Base-by-base conservation (phyloP, 495 filamentous ascomycete species). In the Aspergillus avenaceus region DNA sequence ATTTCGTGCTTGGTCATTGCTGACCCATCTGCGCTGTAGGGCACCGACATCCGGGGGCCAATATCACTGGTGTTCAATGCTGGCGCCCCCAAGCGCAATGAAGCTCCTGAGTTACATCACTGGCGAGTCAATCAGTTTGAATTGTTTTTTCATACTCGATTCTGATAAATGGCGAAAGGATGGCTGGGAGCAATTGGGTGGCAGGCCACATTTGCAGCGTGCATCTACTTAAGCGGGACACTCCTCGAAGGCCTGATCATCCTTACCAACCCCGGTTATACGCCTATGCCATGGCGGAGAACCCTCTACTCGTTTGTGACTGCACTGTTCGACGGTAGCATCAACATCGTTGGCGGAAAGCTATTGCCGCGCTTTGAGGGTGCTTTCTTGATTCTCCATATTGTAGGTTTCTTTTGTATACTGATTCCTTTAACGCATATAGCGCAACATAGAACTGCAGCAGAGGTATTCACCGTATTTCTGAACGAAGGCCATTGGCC, bases 1-100 rank as follows among this genome's bases (percentile, higher is more conserved):
- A 8, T 6, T 29, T 13, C 21, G 5, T 2, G 3, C 7, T n/a
- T 7, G 8, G 14, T 36, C 1, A 13, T 11, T 13, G 13, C 22
- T 8, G 7, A n/a, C 4, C 4, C 19, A n/a, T n/a, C 4, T 12
- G 29, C 12, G 4, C 13, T 14, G 26, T 19, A 73, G 70, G 74
- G 75, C 75, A 31, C 76, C 76, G 1, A 79, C 73, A 1, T 68
- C 67, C 4, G 74, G 72, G 6, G 76, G 77, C 1, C 77, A 80
- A 49, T 80, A 80, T 42, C 75, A 79, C 49, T 80, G 77, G 77
- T 67, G 68, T 7, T 73, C 72, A 0, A 75, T 77, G 65, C 56
- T 80, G n/a, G 73, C 77, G 0, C 70, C 76, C 2, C 53, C 41
- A n/a, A 56, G 49, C 6, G 43, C 47, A 19, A 64, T 68, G 47